Evolutionary conservation across 768 basidiomycete species (phyloP), one percentile per base, ranked within the genome.

Genomic region (Tylopilus rubrobrunneus): DNA sequence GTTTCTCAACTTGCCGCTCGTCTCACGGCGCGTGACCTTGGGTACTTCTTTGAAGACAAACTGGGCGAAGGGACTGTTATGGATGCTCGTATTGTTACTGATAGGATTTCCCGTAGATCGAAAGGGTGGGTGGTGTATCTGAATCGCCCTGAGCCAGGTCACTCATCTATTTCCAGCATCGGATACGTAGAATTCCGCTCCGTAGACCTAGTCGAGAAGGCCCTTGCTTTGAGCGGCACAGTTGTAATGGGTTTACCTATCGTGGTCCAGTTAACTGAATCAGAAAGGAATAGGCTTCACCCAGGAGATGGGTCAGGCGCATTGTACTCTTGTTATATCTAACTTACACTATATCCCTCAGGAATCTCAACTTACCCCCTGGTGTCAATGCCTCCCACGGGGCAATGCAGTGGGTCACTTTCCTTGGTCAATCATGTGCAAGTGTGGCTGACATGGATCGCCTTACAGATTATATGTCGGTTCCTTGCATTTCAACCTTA

Each of bases 211-310:
- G 96, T 99, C 62, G 88, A 91, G 63, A 92, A 90, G 69, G 97
- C 97, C 36, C 73, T 99, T 59, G 78, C 80, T 60, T 81, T 98
- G 53, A 87, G 87, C 67, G 97, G 97, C 63, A 97, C 95, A 45
- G 85, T 96, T 56, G 94, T 99, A 57, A 95, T 99, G 92, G 97
- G 97, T 64, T 81, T 98, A 51, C 97, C 97, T 51, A 93, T 99
- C 63, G 87, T 91, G 76, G 91, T 99, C 45, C 93, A 97, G 71
- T 83, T 92, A 58, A 98, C 96, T 61, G 97, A 99, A 78, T 88
- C 97, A 41, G 96, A 98, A 77, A 82, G 93, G 67, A 97, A 93
- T 67, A 85, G 83, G 63, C 81, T 85, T 67, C 91, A 92, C 76
- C 82, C 92, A 69, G 91, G 90, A 56, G 91, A 92, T 65, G 87